Evolutionary conservation across 2,329 filamentous ascomycete species (phyloP).

Genomic region (Sclerotinia spermophila): DNA sequence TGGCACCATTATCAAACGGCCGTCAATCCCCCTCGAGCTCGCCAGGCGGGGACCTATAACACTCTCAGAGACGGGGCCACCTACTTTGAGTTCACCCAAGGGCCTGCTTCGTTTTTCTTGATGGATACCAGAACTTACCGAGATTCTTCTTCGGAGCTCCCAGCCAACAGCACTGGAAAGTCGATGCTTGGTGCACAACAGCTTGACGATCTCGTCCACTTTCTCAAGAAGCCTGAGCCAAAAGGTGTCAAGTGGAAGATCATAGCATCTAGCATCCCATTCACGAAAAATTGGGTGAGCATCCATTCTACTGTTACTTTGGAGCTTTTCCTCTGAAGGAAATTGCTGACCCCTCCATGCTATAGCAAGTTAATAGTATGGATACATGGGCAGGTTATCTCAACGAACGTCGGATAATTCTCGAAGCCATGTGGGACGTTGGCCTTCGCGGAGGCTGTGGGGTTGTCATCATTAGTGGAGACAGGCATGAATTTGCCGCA

Average conservation of each 20-base stretch:
- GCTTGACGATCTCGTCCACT: constrained; percentile 73
- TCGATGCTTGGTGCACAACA: constrained; percentile 85
- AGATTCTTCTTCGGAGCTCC: constrained; percentile 58
- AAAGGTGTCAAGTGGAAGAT: constrained; percentile 89
- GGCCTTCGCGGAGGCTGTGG: constrained; percentile 67
- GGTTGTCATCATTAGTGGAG: constrained; percentile 81
- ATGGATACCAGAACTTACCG: constrained; percentile 88
- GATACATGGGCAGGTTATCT: constrained; percentile 97
- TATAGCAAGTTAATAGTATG: constrained; percentile 64
- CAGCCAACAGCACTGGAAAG: constrained; percentile 62
- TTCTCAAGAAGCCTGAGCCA: constrained; percentile 69
- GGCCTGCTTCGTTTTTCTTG: constrained; percentile 91
- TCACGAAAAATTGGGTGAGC: constrained; percentile 88
- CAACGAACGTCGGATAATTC: constrained; percentile 69
- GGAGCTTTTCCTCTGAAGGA: neutral
- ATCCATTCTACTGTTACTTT: neutral
- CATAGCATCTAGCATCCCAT: constrained; percentile 83
- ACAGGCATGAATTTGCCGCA: constrained; percentile 95
- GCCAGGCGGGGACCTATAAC: constrained; percentile 44
- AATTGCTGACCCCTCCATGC: neutral
- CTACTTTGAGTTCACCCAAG: constrained; percentile 86
- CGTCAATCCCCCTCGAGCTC: constrained; percentile 72
- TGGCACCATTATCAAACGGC: constrained; percentile 83
- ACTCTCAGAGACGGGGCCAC: constrained; percentile 55
- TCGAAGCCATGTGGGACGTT: constrained; percentile 90